Base-by-base conservation (phyloP, 257 asterid species). In the Craterostigma plantagineum region DNA sequence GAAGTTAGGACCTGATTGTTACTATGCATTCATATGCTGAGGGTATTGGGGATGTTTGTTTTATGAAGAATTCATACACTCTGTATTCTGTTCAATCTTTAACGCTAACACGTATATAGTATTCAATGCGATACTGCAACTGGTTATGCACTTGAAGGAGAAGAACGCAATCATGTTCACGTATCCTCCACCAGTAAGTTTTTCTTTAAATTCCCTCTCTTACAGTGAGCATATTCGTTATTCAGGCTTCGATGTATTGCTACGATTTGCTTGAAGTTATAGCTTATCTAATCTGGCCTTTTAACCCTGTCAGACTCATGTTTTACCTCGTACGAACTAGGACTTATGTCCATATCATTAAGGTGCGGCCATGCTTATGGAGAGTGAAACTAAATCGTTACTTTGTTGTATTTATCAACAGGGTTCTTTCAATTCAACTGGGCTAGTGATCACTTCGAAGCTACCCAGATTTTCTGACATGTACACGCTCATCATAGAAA, bases 391-490 rank as follows among this genome's bases (percentile, higher is more conserved):
- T 14, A 9, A 8, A 8, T 14, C 16, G 1, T n/a, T n/a, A n/a
- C n/a, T n/a, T 8, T 40, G 16, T 40, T 9, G 3, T 7, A 4
- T 2, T 15, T n/a, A n/a, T n/a, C 30, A 43, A 52, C 75, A 83
- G 98, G 98, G 80, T 52, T 72, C 86, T 34, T 75, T 79, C 46
- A 68, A 58, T 66, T 56, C 76, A 39, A 83, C 98, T 13, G 95
- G 95, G 46, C 65, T 90, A 55, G 57, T 66, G 1, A 66, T 90
- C 59, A 74, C 95, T 35, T 83, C 95, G 1, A 90, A 90, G 90
- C 64, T 90, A 68, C 94, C 92, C 17, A 90, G 94, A 69, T 83
- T 90, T 78, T 77, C 98, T 0, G 98, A 90, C 63, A 43, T 57
- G 77, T 79, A 83, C 56, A 76, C 98, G 0, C 91, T 90, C 18